Evolutionary conservation across 1,139 yeast species (phyloP).

Genomic region (Lodderomyces parapsilosis): DNA sequence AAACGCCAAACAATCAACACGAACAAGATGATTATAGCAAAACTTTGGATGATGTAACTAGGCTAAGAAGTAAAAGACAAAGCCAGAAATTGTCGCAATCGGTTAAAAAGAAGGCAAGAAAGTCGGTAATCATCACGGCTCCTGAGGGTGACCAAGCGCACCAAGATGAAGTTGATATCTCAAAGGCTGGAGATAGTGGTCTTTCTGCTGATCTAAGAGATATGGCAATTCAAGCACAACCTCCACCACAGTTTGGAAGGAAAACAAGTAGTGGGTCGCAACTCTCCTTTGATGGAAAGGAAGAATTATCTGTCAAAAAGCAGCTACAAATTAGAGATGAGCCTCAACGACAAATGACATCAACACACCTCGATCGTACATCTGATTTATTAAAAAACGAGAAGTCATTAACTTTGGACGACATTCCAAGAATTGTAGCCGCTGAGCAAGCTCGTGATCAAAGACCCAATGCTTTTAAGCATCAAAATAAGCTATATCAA

Average conservation of each 20-base stretch:
- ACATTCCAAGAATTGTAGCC: conserved; percentile 94
- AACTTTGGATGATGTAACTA: conserved; percentile 74
- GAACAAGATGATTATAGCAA: conserved; percentile 52
- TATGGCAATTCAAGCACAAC: background rate
- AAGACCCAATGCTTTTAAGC: conserved; percentile 81
- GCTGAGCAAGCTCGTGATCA: conserved; percentile 95
- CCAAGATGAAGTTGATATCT: conserved; percentile 18
- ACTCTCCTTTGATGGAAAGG: conserved; percentile 21
- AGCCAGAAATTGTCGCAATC: conserved; percentile 61
- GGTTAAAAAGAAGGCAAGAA: conserved; percentile 47
- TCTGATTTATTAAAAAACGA: conserved; percentile 76
- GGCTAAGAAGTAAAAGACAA: conserved; percentile 73
- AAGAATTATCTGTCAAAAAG: conserved; percentile 36
- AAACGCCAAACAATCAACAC: conserved; percentile 17
- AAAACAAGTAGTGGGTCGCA: conserved; percentile 15
- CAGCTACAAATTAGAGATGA: conserved; percentile 47
- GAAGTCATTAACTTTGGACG: conserved; percentile 87
- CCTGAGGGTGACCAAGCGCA: conserved; percentile 51
- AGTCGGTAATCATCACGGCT: conserved; percentile 47
- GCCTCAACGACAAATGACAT: conserved; percentile 33
- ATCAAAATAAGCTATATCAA: conserved; percentile 52
- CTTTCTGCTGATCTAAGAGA: conserved; percentile 18
- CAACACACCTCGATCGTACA: conserved; percentile 47
- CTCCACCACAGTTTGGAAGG: conserved; percentile 5
- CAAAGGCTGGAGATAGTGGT: conserved; percentile 14